Percentiles rank a stretch among this genome's conserved stretches.
Conservation (phyloP, 495 filamentous ascomycete genomes). For the Paragyromitra xinjiangensis region DNA sequence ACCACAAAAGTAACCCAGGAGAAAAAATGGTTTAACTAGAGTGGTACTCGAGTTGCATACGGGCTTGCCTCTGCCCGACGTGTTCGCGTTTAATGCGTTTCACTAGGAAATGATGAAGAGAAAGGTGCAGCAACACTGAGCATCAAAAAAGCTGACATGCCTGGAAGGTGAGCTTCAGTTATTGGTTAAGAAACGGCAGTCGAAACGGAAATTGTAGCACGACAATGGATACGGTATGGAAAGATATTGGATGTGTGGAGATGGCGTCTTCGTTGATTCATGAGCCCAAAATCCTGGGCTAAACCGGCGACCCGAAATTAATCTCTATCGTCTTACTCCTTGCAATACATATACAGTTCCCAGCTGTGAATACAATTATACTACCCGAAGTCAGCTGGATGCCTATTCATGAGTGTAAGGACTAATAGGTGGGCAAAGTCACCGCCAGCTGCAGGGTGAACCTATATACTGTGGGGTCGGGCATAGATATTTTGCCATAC, state of each 20-base stretch:
- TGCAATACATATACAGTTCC: not conserved
- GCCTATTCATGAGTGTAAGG: no score
- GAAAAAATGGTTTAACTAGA: no score
- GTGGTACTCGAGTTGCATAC: not conserved
- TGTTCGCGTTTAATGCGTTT: not conserved
- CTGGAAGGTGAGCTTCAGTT: not conserved
- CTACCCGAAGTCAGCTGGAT: no score
- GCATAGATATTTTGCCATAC: no score
- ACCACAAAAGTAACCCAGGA: no score
- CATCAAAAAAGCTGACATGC: not conserved
- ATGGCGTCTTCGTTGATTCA: not conserved
- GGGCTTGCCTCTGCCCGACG: not conserved
- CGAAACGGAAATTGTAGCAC: not conserved
- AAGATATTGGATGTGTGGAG: not conserved
- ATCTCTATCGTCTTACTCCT: not conserved
- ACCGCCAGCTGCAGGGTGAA: no score
- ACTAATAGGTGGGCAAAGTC: no score
- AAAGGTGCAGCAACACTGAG: not conserved
- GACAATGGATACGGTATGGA: not conserved
- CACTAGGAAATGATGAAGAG: not conserved
- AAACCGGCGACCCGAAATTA: not conserved
- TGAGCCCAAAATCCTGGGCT: no score
- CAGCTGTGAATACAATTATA: not conserved
- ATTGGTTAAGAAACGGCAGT: not conserved
- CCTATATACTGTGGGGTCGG: no score